Conservation (phyloP, 1,284 basidiomycete genomes). For the Cutaneotrichosporon sp. region DNA sequence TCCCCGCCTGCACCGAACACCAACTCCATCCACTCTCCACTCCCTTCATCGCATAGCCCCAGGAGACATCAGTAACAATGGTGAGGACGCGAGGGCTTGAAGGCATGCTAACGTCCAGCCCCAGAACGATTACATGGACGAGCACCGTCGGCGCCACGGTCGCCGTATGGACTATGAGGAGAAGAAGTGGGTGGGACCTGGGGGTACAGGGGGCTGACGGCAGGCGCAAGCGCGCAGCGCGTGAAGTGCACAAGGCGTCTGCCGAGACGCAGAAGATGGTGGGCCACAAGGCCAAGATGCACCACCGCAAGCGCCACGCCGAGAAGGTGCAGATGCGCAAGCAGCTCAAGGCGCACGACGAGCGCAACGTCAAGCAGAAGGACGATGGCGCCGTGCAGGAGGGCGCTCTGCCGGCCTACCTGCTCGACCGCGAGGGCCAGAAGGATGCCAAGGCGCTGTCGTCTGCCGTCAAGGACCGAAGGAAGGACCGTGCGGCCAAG, state of each 20-base stretch:
- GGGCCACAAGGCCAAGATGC: slow-evolving; percentile 94
- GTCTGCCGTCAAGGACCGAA: slow-evolving; percentile 96
- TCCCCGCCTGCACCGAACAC: slow-evolving; percentile 2
- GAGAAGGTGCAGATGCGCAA: slow-evolving; percentile 99
- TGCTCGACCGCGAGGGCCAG: slow-evolving; percentile 94
- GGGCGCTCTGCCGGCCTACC: slow-evolving; percentile 84
- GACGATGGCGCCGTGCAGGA: slow-evolving; percentile 75
- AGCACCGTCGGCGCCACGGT: slow-evolving; percentile 49
- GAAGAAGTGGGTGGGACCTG: slow-evolving; percentile 36
- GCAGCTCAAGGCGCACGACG: slow-evolving; percentile 97
- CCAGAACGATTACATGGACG: slow-evolving; percentile 50
- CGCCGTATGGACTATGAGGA: slow-evolving; percentile 48
- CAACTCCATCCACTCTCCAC: slow-evolving; percentile 1
- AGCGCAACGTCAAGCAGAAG: slow-evolving; percentile 93
- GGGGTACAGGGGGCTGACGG: background rate
- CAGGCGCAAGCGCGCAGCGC: slow-evolving; percentile 90
- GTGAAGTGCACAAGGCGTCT: slow-evolving; percentile 82
- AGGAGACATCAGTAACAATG: slow-evolving; percentile 18
- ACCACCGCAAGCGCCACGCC: slow-evolving; percentile 90
- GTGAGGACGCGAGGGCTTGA: slow-evolving; percentile 8
- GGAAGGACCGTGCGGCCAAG: slow-evolving; percentile 98
- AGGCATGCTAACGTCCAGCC: slow-evolving; percentile 29
- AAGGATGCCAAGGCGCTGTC: slow-evolving; percentile 96
- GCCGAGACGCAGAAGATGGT: slow-evolving; percentile 87
- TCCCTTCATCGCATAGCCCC: background rate